Base-by-base conservation (phyloP, 2,329 filamentous ascomycete genomes). In the Penicillium concentricum region DNA sequence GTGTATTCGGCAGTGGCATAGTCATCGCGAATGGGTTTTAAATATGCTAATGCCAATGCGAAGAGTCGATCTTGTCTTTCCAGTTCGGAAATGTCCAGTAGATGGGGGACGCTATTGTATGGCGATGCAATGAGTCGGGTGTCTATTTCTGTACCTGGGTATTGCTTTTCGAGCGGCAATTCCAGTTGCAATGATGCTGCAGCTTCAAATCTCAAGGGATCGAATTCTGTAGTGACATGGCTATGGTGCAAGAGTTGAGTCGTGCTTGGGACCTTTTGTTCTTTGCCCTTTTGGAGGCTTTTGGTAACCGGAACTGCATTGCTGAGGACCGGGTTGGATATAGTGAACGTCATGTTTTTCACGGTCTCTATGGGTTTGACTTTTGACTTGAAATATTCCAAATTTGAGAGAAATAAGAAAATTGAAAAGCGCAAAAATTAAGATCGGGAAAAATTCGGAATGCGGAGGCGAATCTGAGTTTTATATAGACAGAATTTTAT, bases 1-100 rank as follows among this genome's bases (percentile, higher is more conserved):
- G 79, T 73, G 74, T 96, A 96, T 0, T 84, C 79, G 1, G 87
- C 86, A 1, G 86, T 92, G 56, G 91, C 90, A 75, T 95, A 96
- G 70, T 92, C 87, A 8, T 80, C 71, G 2, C 86, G 83, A 18
- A 85, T 76, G 37, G 85, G 84, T 57, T 78, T 79, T 62, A 96
- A 79, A 15, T 78, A 77, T 28, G 84, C 83, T 57, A 96, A 78
- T 0, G 91, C 89, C 58, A 85, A 81, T 5, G 91, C 87, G 52
- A 96, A 80, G 50, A 95, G 80, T 10, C 81, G 82, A 60, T 87
- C 87, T 61, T 90, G 82, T 0, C 75, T 75, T 60, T 89, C 82
- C 7, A 96, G 79, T 3, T 81, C 85, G 44, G 79, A 74, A 56
- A 96, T 81, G 69, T 92, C 85, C 34, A 96, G 84, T 47, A 90